Evolutionary conservation across 2,329 filamentous ascomycete genomes (phyloP).

Genomic region (Hypoxylon sp.): DNA sequence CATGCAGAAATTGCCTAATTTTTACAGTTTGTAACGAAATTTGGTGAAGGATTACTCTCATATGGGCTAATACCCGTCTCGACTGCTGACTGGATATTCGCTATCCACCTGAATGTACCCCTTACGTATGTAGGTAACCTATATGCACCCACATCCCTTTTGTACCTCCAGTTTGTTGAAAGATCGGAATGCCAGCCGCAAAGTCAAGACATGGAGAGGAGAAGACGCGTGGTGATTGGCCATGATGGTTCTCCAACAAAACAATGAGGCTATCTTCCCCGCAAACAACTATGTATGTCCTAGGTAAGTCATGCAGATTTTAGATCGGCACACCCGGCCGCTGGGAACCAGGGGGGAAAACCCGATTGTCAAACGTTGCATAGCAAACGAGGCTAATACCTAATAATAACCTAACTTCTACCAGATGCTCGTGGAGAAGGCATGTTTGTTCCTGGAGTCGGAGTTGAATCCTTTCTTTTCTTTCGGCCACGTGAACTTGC

Average conservation of each 20-base stretch:
- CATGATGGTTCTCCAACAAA: constrained; percentile 10
- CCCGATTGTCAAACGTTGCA: constrained; percentile 25
- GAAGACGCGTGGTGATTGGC: constrained; percentile 20
- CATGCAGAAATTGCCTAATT: constrained; percentile 1
- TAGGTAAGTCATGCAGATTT: constrained; percentile 26
- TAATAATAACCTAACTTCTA: constrained; percentile 29
- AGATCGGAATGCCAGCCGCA: constrained; percentile 30
- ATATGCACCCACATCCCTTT: neutral
- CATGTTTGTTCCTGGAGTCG: constrained; percentile 14
- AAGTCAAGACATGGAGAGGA: constrained; percentile 19
- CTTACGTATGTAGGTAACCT: constrained; percentile 5
- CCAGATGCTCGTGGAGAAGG: constrained; percentile 3
- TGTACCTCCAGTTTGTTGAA: constrained; percentile 3
- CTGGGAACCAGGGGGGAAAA: constrained; percentile 8
- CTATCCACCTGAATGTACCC: constrained; percentile 3
- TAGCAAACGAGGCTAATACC: constrained; percentile 29
- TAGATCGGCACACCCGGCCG: constrained; percentile 22
- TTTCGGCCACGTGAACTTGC: constrained; percentile 19
- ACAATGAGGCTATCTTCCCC: constrained; percentile 37
- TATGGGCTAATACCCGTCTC: neutral
- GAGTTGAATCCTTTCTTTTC: too few relatives aligned
- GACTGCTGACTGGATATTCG: neutral
- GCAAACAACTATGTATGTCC: constrained; percentile 30
- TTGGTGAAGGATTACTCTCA: too few relatives aligned
- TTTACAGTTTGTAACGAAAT: neutral